Evolutionary conservation across 2,329 filamentous ascomycete species (phyloP).

Genomic region (Colletotrichum liriopes): DNA sequence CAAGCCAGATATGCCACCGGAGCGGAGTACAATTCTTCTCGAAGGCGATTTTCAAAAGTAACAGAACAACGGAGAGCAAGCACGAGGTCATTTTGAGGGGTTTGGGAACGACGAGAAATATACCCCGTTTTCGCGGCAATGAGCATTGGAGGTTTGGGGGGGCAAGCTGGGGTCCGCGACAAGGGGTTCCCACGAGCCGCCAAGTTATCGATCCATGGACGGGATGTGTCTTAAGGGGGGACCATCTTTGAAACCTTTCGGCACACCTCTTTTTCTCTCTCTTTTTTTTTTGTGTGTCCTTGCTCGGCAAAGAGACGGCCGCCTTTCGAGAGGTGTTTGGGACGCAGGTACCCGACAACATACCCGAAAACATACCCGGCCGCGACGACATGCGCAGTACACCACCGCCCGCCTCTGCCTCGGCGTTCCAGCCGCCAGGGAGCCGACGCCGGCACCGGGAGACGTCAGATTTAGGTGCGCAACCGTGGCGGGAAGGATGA

Average conservation of each 20-base stretch:
- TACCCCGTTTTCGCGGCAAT: background rate
- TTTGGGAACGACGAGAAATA: background rate
- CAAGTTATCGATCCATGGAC: slow-evolving; percentile 17
- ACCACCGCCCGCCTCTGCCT: background rate
- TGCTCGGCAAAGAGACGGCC: background rate
- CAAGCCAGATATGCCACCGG: background rate
- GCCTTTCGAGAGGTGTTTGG: too few relatives aligned
- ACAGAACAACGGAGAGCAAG: background rate
- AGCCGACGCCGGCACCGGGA: background rate
- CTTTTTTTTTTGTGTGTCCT: too few relatives aligned
- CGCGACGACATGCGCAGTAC: background rate
- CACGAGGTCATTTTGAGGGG: background rate
- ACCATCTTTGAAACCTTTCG: background rate
- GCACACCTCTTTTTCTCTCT: background rate
- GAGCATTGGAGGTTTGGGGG: background rate
- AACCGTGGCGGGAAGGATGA: slow-evolving; percentile 15
- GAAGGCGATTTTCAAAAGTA: background rate
- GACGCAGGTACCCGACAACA: background rate
- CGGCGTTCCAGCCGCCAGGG: background rate
- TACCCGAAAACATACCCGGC: background rate
- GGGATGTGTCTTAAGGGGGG: background rate
- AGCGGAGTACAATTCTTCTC: slow-evolving; percentile 4
- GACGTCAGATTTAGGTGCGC: slow-evolving; percentile 32
- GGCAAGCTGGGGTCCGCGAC: slow-evolving; percentile 26
- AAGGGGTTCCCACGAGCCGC: slow-evolving; percentile 27